A percentile compares a stretch with the other conserved stretches of the same genome.
These are phyloP conservation scores for Kodamaea arcana DNA, from an alignment of 1,139 yeast species.

Conservation along the genomic window DNA sequence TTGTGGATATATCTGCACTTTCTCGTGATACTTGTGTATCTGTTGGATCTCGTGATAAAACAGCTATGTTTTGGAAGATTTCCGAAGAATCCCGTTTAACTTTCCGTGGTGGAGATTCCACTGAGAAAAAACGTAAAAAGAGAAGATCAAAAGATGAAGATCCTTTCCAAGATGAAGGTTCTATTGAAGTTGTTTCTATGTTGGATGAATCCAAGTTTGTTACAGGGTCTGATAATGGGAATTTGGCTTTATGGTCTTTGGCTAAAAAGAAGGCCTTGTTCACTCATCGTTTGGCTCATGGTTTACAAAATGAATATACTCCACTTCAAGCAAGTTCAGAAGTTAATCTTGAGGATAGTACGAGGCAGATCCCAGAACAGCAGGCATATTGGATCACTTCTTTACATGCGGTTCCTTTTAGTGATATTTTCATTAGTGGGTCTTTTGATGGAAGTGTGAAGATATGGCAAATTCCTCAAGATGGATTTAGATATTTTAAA, in stretches of 20 bases:
- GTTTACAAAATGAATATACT: constrained; percentile 52
- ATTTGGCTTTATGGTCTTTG: constrained; percentile 79
- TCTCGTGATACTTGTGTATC: constrained; percentile 89
- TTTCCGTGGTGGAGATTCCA: constrained; percentile 81
- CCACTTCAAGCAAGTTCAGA: constrained; percentile 69
- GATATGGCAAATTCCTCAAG: constrained; percentile 68
- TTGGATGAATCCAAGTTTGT: constrained; percentile 87
- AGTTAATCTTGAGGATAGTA: constrained; percentile 33
- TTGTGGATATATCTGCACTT: constrained; percentile 74
- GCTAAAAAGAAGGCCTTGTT: constrained; percentile 84
- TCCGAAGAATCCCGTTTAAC: constrained; percentile 92
- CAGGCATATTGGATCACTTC: constrained; percentile 87
- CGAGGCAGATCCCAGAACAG: constrained; percentile 56
- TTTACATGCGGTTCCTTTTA: constrained; percentile 80
- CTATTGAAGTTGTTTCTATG: constrained; percentile 88
- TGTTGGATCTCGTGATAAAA: constrained; percentile 91
- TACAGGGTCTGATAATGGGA: constrained; percentile 95
- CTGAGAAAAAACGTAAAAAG: constrained; percentile 39
- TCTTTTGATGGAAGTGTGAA: constrained; percentile 77
- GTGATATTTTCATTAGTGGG: constrained; percentile 81
- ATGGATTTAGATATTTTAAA: constrained; percentile 57
- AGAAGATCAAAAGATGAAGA: constrained; percentile 27
- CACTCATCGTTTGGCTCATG: constrained; percentile 72
- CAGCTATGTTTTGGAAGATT: constrained; percentile 95
- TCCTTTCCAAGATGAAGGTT: constrained; percentile 67